Conservation (phyloP, 2,329 filamentous ascomycete species). For the Colletotrichum viniferum region DNA sequence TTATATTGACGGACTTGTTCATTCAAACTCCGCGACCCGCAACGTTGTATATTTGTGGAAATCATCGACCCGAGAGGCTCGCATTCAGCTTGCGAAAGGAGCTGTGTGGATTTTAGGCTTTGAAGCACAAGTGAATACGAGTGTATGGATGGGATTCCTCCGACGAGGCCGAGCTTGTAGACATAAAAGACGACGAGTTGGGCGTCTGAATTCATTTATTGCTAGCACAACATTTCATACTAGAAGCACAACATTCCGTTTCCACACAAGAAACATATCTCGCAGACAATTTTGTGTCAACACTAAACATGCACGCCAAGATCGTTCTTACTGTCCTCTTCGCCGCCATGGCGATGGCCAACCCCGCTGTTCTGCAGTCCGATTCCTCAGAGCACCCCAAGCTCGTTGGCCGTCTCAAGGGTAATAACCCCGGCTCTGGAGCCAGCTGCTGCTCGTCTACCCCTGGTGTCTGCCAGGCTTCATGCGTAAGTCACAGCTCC, state of each 20-base stretch:
- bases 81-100: background rate
- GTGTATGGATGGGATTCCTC: rapidly evolving
- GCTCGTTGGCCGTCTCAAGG: background rate
- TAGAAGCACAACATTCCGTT: background rate
- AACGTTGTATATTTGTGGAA: background rate
- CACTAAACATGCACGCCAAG: background rate
- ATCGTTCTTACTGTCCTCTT: background rate
- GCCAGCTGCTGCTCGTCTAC: background rate
- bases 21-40: background rate
- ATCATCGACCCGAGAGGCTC: background rate
- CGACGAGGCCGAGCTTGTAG: background rate
- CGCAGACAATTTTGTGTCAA: background rate
- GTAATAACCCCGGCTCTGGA: background rate
- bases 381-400: background rate
- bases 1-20: background rate
- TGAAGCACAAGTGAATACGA: background rate
- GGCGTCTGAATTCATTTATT: background rate
- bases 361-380: background rate
- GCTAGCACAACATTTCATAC: background rate
- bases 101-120: background rate
- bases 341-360: background rate
- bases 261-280: background rate
- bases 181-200: background rate
- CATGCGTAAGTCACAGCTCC: background rate
- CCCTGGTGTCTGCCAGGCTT: background rate